Percentiles rank a stretch among this genome's conserved stretches.
phyloP scores from a whole-genome alignment of 176 grass and related monocot genomes.

The Oryza punctata region DNA sequence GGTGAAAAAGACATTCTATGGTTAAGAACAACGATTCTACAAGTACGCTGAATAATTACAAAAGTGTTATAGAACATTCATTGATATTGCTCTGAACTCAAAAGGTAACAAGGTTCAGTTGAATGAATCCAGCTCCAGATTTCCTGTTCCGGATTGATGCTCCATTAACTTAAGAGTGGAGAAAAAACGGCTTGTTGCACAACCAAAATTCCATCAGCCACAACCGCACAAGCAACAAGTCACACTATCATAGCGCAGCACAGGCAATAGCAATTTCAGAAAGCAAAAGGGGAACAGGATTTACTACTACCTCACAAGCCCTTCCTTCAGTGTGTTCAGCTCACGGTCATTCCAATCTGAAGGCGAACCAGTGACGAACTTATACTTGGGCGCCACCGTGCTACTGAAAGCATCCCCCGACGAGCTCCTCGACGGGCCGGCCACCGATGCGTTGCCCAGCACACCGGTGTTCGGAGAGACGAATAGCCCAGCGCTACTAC shows the following conservation, averaged over 20 bases:
- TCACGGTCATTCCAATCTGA: constrained; percentile 71
- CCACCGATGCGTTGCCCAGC: constrained; percentile 39
- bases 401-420: constrained; percentile 49
- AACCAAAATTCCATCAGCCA: constrained; percentile 2
- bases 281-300: not conserved
- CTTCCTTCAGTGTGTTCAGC: constrained; percentile 67
- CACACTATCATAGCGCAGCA: not conserved
- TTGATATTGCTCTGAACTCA: constrained; percentile 15
- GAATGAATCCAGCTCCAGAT: constrained; percentile 36
- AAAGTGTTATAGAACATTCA: constrained; percentile 8
- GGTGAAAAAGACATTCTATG: not conserved
- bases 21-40: constrained; percentile 19
- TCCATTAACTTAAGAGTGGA: constrained; percentile 18
- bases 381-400: constrained; percentile 50
- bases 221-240: constrained; percentile 15
- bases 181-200: constrained; percentile 11
- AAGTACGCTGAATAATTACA: constrained; percentile 1
- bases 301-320: constrained; percentile 83
- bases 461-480: constrained; percentile 43
- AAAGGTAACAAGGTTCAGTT: constrained; percentile 18
- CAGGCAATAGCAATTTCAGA: constrained; percentile 5
- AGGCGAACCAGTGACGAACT: constrained; percentile 57
- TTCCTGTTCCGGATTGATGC: constrained; percentile 8
- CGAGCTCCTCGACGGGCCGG: constrained; percentile 56
- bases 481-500: constrained; percentile 48